Conservation (phyloP, 306 rosid genomes). For the Benincasa hispida region DNA sequence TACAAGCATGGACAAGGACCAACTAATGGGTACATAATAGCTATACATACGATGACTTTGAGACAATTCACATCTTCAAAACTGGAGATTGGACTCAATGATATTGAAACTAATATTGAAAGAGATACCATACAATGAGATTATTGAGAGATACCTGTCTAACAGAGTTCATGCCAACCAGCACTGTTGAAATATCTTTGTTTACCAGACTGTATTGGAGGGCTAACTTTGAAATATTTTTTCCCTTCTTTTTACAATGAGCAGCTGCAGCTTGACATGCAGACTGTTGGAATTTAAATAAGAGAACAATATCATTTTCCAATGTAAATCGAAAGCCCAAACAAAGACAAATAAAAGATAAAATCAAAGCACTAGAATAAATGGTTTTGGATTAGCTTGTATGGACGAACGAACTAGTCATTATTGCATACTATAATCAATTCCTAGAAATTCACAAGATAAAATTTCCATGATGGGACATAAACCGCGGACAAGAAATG, state of each 20-base stretch:
- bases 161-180: constrained; percentile 81
- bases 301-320: constrained; percentile 10
- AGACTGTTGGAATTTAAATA: constrained; percentile 38
- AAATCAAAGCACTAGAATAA: background rate
- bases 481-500: background rate
- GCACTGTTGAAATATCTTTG: constrained; percentile 74
- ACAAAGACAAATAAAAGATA: background rate
- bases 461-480: background rate
- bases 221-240: constrained; percentile 73
- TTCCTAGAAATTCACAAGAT: background rate
- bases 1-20: too few species aligned
- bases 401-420: background rate
- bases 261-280: constrained; percentile 69
- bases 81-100: background rate
- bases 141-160: constrained; percentile 39
- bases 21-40: background rate
- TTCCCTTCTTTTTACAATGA: constrained; percentile 63
- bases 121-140: background rate
- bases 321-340: background rate
- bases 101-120: background rate
- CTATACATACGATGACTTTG: background rate
- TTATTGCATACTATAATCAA: background rate
- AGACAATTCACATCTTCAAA: background rate
- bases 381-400: background rate
- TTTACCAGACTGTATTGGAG: constrained; percentile 90